These are phyloP conservation scores for Brachypodium distachyon DNA, from an alignment of 202 grass and related monocot species.

Conservation along the genomic window DNA sequence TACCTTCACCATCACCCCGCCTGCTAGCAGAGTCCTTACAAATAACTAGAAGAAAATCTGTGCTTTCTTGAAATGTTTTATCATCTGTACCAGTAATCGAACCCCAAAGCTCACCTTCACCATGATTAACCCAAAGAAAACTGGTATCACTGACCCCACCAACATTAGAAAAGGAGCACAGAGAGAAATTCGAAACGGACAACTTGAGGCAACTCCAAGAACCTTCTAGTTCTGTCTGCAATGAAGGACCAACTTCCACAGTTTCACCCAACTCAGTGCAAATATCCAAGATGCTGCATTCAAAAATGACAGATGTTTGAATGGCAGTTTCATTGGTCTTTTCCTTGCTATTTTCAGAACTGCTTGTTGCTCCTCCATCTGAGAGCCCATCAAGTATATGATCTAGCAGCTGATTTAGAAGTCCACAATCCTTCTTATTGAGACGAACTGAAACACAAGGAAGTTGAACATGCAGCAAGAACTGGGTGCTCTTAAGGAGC, in stretches of 20 bases:
- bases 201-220: constrained; percentile 70
- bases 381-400: constrained; percentile 48
- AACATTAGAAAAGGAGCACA: constrained; percentile 70
- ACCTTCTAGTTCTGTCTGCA: constrained; percentile 83
- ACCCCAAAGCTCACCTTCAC: constrained; percentile 80
- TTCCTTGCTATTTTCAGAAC: constrained; percentile 24
- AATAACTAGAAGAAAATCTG: constrained; percentile 68
- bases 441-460: constrained; percentile 48
- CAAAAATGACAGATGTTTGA: constrained; percentile 65
- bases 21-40: constrained; percentile 62
- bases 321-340: constrained; percentile 28
- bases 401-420: constrained; percentile 58
- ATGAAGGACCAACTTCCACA: constrained; percentile 54
- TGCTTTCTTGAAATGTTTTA: constrained; percentile 31
- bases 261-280: constrained; percentile 57
- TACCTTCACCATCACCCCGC: constrained; percentile 81
- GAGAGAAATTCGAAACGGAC: constrained; percentile 59
- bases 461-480: constrained; percentile 74
- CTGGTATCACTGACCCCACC: constrained; percentile 52
- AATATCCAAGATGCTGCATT: constrained; percentile 69
- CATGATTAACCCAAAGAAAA: constrained; percentile 75
- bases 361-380: constrained; percentile 18
- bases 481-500: constrained; percentile 66
- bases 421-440: constrained; percentile 53
- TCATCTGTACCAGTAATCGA: constrained; percentile 37